Conservation (phyloP, 371 early-diverging fungal genomes). For the Actinomucor elegans region DNA sequence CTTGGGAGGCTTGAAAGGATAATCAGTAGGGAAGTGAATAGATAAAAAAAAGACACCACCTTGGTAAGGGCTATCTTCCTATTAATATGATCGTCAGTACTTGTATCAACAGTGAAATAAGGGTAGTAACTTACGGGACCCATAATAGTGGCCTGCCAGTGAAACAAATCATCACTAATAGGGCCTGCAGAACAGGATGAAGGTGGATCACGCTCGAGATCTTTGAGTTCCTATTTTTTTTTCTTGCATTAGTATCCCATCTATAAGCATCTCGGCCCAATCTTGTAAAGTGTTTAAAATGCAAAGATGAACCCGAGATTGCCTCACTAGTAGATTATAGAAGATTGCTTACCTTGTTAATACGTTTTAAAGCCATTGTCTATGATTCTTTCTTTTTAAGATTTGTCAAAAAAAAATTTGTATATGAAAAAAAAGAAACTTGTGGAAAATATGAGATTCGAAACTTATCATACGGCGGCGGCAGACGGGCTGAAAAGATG, state of each 20-base stretch:
- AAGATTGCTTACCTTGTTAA: constrained; percentile 21
- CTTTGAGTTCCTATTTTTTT: constrained; percentile 96
- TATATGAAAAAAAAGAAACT: constrained; percentile 4
- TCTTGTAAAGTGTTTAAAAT: no score
- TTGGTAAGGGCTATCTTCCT: constrained; percentile 72
- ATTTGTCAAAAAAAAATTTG: constrained; percentile 7
- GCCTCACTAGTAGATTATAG: no score
- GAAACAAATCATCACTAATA: constrained; percentile 84
- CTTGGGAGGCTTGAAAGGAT: constrained; percentile 99
- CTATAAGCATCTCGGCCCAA: no score
- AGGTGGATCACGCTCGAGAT: constrained; percentile 95
- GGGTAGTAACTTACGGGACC: constrained; percentile 64
- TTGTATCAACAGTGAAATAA: no score
- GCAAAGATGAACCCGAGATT: no score
- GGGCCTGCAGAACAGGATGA: constrained; percentile 95
- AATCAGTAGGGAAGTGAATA: constrained; percentile 98
- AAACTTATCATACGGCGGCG: no score
- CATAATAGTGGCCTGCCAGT: constrained; percentile 98
- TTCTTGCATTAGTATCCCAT: no score
- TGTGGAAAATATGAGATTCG: no score
- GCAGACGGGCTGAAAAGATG: no score
- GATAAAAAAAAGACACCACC: constrained; percentile 97
- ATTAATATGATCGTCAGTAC: no score
- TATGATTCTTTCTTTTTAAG: background rate
- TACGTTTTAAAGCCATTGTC: constrained; percentile 26